These are phyloP conservation scores for Pulveroboletus ravenelii DNA, from an alignment of 768 basidiomycete species.

Conservation along the genomic window DNA sequence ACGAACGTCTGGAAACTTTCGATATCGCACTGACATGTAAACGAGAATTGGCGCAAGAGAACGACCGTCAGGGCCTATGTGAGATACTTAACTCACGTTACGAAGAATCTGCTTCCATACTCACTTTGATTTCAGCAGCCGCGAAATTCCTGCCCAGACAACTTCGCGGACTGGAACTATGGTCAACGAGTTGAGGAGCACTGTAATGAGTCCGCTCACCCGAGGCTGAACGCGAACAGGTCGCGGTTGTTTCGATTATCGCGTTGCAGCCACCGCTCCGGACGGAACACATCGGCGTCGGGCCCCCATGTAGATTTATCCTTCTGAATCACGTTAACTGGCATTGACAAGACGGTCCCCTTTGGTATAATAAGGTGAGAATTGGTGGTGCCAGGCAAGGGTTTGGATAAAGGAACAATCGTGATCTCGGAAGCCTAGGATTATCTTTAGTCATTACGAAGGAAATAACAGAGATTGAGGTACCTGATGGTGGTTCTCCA, in stretches of 20 bases:
- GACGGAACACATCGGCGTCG: conserved; percentile 53
- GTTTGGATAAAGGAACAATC: conserved; percentile 50
- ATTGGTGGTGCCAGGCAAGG: conserved; percentile 42
- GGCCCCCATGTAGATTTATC: conserved; percentile 55
- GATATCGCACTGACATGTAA: conserved; percentile 47
- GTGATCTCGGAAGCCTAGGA: conserved; percentile 48
- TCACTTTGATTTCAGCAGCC: conserved; percentile 55
- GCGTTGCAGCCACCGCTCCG: conserved; percentile 57
- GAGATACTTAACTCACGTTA: not conserved
- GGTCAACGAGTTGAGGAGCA: conserved; percentile 9
- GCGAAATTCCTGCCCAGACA: conserved; percentile 61
- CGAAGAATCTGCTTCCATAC: conserved; percentile 18
- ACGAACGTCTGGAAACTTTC: conserved; percentile 66
- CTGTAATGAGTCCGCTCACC: conserved; percentile 34
- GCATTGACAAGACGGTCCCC: conserved; percentile 52
- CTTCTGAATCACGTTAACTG: conserved; percentile 52
- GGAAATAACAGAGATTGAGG: not conserved
- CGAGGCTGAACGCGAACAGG: conserved; percentile 55
- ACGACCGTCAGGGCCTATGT: conserved; percentile 40
- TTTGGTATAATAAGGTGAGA: conserved; percentile 47
- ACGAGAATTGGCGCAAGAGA: conserved; percentile 52
- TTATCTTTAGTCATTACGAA: conserved; percentile 2
- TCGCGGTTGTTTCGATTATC: conserved; percentile 36
- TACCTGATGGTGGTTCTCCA: conserved; percentile 65
- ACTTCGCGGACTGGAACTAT: conserved; percentile 44